Percentiles rank a stretch among this genome's conserved stretches.
Evolutionary conservation across 768 basidiomycete species (phyloP).

Genomic region (Amanita brunnescens): DNA sequence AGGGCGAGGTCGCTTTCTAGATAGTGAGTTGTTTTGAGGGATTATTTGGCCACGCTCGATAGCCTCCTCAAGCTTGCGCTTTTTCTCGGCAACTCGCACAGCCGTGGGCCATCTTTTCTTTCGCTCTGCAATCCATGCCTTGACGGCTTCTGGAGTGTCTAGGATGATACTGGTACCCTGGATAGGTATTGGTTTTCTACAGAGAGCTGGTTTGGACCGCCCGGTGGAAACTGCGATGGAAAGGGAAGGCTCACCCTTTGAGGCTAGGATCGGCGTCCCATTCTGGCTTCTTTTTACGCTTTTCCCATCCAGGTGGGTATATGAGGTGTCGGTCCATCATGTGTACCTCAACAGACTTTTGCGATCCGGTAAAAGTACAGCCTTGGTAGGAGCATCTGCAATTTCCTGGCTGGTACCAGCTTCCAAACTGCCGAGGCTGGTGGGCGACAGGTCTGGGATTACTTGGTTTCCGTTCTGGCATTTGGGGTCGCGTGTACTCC

Average conservation of each 20-base stretch:
- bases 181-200: conserved; percentile 63
- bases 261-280: conserved; percentile 83
- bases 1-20: conserved; percentile 33
- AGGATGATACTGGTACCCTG: conserved; percentile 73
- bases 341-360: conserved; percentile 65
- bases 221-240: background rate
- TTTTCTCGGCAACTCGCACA: conserved; percentile 68
- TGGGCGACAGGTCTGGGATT: too few relatives aligned
- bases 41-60: conserved; percentile 69
- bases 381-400: conserved; percentile 48
- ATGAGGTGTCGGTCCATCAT: conserved; percentile 90
- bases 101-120: conserved; percentile 79
- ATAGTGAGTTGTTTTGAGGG: conserved; percentile 33
- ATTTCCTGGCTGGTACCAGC: conserved; percentile 61
- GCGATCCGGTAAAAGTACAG: conserved; percentile 65
- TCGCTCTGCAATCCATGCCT: conserved; percentile 83
- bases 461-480: background rate
- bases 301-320: conserved; percentile 67
- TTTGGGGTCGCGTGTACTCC: background rate
- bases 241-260: conserved; percentile 46
- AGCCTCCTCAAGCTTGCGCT: conserved; percentile 70
- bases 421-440: background rate
- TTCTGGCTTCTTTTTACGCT: conserved; percentile 37
- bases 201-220: background rate
- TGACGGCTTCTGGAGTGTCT: conserved; percentile 74